Percentiles rank a stretch among this genome's conserved stretches.
phyloP scores from a whole-genome alignment of 106 monocot genomes.

The Triglochin maritima region DNA sequence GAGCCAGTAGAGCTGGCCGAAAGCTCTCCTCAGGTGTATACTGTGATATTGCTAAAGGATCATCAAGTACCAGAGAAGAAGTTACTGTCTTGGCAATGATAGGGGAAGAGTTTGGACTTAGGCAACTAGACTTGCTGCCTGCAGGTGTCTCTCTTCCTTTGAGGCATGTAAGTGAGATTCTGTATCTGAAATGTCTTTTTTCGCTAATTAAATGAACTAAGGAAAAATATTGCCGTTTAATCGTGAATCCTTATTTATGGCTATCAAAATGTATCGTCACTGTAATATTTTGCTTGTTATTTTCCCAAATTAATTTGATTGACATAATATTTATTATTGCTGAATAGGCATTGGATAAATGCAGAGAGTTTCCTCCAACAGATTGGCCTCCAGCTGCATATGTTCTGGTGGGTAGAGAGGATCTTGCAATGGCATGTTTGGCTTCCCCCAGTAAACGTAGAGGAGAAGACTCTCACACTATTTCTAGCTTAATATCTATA shows the following conservation, averaged over 20 bases:
- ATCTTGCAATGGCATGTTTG: conserved; percentile 63
- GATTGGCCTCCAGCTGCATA: conserved; percentile 94
- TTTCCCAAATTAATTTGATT: background rate
- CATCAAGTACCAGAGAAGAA: conserved; percentile 59
- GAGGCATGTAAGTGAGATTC: conserved; percentile 54
- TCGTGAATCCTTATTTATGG: too few relatives aligned
- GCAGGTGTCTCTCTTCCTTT: conserved; percentile 84
- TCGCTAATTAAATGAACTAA: background rate
- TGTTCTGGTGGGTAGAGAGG: conserved; percentile 81
- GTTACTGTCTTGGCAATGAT: conserved; percentile 86
- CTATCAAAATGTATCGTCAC: too few relatives aligned
- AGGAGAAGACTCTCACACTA: conserved; percentile 25
- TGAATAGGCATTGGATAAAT: conserved; percentile 73
- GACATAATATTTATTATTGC: background rate
- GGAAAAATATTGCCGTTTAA: background rate
- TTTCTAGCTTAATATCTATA: conserved; percentile 38
- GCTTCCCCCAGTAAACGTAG: conserved; percentile 10
- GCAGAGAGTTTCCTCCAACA: conserved; percentile 75
- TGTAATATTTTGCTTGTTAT: too few relatives aligned
- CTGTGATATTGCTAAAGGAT: conserved; percentile 62
- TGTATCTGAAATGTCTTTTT: background rate
- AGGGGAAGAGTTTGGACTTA: conserved; percentile 80
- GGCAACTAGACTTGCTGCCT: conserved; percentile 81
- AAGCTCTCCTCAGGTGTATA: conserved; percentile 64
- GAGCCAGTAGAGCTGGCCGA: conserved; percentile 48